Conservation (phyloP, 371 early-diverging fungal genomes). For the Massospora cicadina region DNA sequence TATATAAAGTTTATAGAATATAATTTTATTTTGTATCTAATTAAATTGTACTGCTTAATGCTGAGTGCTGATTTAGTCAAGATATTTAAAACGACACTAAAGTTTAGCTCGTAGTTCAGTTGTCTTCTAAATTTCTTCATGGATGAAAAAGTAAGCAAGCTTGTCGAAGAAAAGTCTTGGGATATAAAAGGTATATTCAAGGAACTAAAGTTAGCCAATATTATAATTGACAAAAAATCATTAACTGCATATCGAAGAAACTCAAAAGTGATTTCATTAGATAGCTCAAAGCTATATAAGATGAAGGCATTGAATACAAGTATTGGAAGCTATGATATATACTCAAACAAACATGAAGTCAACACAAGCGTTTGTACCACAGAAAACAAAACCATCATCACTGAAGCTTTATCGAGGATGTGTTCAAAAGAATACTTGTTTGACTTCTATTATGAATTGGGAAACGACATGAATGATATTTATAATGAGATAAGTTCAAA, state of each 20-base stretch:
- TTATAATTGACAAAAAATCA: background rate
- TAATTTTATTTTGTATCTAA: too few relatives aligned
- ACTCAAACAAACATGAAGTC: background rate
- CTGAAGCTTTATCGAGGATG: background rate
- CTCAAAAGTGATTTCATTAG: background rate
- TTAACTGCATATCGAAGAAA: background rate
- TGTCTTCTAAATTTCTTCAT: background rate
- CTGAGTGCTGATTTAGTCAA: too few relatives aligned
- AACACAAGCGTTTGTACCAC: background rate
- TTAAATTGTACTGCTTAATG: too few relatives aligned
- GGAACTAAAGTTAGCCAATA: background rate
- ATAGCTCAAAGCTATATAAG: background rate
- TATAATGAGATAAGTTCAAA: too few relatives aligned
- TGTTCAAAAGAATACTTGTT: background rate
- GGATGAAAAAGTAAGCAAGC: background rate
- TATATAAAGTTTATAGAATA: too few relatives aligned
- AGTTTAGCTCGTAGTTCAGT: too few relatives aligned
- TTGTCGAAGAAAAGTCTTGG: background rate
- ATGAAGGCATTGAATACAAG: background rate
- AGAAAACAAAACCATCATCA: background rate
- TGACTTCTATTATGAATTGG: background rate
- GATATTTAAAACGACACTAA: too few relatives aligned
- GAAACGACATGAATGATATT: background rate
- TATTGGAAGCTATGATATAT: background rate
- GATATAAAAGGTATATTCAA: background rate